Percentiles rank a stretch among this genome's conserved stretches.
Evolutionary conservation across 495 filamentous ascomycete species (phyloP).

Genomic region (Chaetomium fimeti): DNA sequence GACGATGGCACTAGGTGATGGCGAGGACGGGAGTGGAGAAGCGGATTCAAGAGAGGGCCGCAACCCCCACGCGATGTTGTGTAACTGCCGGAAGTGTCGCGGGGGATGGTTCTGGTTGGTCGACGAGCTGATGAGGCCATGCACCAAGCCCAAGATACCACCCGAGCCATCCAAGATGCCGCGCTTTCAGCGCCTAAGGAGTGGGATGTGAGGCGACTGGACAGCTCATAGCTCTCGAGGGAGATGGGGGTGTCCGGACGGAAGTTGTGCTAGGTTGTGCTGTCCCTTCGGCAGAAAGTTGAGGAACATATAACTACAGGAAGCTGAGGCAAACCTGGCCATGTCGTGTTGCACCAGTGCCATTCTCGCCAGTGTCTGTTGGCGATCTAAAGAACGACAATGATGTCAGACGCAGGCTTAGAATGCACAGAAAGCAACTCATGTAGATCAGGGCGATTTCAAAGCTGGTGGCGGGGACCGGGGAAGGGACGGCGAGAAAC

Average conservation of each 20-base stretch:
- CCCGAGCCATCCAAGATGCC: too few relatives aligned
- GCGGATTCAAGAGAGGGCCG: background rate
- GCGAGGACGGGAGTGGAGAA: background rate
- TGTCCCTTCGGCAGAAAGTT: background rate
- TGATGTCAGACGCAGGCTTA: background rate
- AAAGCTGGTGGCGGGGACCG: background rate
- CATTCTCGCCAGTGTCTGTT: background rate
- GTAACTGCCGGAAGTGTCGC: conserved; percentile 4
- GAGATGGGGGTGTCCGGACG: background rate
- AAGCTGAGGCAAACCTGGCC: background rate
- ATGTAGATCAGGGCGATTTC: background rate
- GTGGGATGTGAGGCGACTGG: background rate
- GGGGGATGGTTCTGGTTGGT: background rate
- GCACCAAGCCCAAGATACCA: background rate
- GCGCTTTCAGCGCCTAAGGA: background rate
- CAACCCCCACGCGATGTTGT: conserved; percentile 8
- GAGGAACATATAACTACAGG: background rate
- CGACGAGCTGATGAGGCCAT: background rate
- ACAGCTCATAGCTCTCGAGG: background rate
- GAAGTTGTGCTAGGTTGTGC: background rate
- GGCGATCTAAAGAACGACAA: background rate
- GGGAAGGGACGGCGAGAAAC: background rate
- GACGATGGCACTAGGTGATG: background rate
- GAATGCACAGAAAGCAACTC: background rate
- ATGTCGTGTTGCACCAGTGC: background rate